These are phyloP conservation scores for Schizosaccharomyces pombe DNA, from an alignment of 805 yeast genomes.

Conservation along the genomic window DNA sequence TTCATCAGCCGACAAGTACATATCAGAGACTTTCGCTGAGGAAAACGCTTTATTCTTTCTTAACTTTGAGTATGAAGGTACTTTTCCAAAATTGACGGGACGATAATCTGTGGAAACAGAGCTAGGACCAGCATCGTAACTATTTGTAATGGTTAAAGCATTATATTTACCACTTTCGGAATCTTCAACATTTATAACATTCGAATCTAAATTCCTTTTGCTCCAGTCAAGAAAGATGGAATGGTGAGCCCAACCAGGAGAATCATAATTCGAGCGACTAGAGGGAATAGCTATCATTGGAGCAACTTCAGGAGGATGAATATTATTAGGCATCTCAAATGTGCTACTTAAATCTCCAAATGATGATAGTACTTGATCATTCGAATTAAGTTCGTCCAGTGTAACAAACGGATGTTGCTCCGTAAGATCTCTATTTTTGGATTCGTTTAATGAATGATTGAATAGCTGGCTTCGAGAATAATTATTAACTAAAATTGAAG, in stretches of 20 bases:
- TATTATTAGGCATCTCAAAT: not conserved
- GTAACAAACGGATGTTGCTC: no score
- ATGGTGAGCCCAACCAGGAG: not conserved
- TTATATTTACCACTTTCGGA: not conserved
- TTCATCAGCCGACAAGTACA: no score
- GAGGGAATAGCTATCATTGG: constrained; percentile 2
- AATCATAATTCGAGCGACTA: not conserved
- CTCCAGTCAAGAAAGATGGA: not conserved
- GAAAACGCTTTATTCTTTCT: no score
- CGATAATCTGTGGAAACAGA: not conserved
- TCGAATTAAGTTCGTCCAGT: constrained; percentile 25
- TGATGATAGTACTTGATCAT: not conserved
- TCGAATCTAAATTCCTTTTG: not conserved
- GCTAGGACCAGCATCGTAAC: not conserved
- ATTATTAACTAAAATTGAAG: constrained; percentile 10
- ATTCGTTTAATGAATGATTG: no score
- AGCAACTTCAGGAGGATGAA: not conserved
- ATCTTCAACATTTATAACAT: not conserved
- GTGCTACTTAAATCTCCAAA: not conserved
- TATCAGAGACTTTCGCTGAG: no score
- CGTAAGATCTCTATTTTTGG: no score
- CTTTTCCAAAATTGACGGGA: no score
- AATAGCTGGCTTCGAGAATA: no score
- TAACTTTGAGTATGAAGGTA: no score
- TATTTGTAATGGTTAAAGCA: not conserved